A percentile compares a stretch with the other conserved stretches of the same genome.
Conservation (phyloP, 179 eudicot species). For the Actinidia chinensis region DNA sequence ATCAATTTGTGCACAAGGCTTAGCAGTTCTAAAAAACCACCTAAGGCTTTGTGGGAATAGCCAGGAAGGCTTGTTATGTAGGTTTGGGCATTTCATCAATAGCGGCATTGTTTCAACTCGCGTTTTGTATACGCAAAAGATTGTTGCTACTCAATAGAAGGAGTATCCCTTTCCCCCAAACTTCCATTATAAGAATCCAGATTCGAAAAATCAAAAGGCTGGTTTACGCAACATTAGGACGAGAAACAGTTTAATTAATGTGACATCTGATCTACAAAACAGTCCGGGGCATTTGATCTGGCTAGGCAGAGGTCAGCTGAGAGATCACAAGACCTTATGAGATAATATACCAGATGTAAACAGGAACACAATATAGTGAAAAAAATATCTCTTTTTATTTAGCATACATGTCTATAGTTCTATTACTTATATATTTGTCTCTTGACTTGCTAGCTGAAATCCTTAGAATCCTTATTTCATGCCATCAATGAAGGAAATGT, state of each 20-base stretch:
- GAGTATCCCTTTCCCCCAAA: constrained; percentile 64
- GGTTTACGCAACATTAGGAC: constrained; percentile 69
- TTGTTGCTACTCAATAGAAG: constrained; percentile 44
- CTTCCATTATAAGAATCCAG: constrained; percentile 41
- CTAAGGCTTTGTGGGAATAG: constrained; percentile 52
- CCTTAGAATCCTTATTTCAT: too few species aligned
- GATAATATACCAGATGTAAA: background rate
- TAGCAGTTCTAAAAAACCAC: constrained; percentile 71
- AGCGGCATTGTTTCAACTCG: constrained; percentile 74
- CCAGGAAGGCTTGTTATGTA: constrained; percentile 81
- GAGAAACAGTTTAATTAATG: constrained; percentile 84
- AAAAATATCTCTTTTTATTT: background rate
- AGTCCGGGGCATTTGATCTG: constrained; percentile 72
- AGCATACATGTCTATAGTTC: background rate
- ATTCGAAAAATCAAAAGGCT: constrained; percentile 30
- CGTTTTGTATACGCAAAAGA: constrained; percentile 70
- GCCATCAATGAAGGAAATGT: too few species aligned
- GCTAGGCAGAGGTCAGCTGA: constrained; percentile 82
- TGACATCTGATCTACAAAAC: constrained; percentile 75
- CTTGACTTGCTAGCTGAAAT: background rate
- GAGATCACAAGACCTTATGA: constrained; percentile 51
- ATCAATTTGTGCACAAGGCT: constrained; percentile 75
- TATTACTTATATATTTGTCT: background rate
- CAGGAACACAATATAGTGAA: background rate
- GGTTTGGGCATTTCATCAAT: constrained; percentile 81